Conservation (phyloP, 352 stramenopile species). For the Globisporangium mamillatum region DNA sequence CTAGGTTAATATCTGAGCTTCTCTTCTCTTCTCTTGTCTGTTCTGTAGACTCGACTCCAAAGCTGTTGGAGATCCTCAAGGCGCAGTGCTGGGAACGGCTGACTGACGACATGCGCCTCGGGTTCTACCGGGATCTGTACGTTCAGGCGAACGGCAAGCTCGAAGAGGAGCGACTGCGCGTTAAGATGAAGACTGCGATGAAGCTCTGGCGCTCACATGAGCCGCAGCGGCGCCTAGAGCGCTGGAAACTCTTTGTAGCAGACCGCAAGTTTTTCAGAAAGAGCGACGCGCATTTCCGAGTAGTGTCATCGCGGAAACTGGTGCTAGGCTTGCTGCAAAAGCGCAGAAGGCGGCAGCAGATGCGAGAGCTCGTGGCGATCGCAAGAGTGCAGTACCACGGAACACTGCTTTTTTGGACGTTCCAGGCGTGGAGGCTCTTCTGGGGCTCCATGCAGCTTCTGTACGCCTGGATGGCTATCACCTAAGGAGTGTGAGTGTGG, state of each 20-base stretch:
- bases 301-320: conserved; percentile 20
- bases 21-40: too few relatives aligned
- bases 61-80: conserved; percentile 31
- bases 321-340: conserved; percentile 26
- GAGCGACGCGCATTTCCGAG: conserved; percentile 31
- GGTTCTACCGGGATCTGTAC: conserved; percentile 53
- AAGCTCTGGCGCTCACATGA: conserved; percentile 48
- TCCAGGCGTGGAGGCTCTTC: conserved; percentile 40
- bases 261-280: conserved; percentile 26
- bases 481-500: neutral
- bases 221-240: conserved; percentile 33
- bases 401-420: conserved; percentile 30
- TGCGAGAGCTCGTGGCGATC: conserved; percentile 18
- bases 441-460: conserved; percentile 41
- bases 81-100: conserved; percentile 48
- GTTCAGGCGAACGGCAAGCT: conserved; percentile 35
- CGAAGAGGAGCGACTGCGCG: conserved; percentile 32
- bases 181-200: conserved; percentile 30
- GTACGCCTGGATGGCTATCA: conserved; percentile 19
- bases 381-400: conserved; percentile 23
- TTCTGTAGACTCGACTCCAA: neutral
- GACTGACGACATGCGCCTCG: conserved; percentile 54
- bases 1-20: neutral
- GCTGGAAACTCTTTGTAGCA: conserved; percentile 49
- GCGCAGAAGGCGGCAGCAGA: conserved; percentile 21